Evolutionary conservation across 768 basidiomycete genomes (phyloP).

Genomic region (Termitomyces sp.): DNA sequence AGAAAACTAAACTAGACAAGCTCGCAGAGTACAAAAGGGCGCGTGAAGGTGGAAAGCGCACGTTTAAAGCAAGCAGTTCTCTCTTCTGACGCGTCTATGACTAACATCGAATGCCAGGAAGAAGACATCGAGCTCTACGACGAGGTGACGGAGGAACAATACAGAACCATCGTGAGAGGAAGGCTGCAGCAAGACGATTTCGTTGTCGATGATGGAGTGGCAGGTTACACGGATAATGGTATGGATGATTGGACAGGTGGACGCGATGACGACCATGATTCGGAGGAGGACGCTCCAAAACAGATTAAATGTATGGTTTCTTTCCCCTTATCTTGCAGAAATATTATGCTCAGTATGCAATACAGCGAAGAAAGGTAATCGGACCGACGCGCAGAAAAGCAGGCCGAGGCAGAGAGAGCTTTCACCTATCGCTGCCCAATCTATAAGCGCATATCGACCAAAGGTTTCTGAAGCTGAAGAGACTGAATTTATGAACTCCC

Average conservation of each 20-base stretch:
- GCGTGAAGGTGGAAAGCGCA: constrained; percentile 14
- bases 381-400: constrained; percentile 24
- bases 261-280: constrained; percentile 50
- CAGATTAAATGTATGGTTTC: constrained; percentile 35
- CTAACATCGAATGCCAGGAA: constrained; percentile 23
- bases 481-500: constrained; percentile 79
- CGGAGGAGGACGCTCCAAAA: constrained; percentile 44
- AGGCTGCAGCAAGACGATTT: constrained; percentile 89
- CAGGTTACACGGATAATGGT: constrained; percentile 93
- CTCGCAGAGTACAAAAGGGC: constrained; percentile 14
- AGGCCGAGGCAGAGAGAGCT: constrained; percentile 45
- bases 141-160: constrained; percentile 86
- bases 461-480: constrained; percentile 74
- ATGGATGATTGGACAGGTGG: constrained; percentile 87
- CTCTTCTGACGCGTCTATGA: constrained; percentile 4
- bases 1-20: constrained; percentile 17
- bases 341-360: neutral
- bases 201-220: constrained; percentile 88
- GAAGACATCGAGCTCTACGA: constrained; percentile 77
- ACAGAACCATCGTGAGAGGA: constrained; percentile 76
- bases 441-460: constrained; percentile 79
- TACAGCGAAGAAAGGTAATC: constrained; percentile 33
- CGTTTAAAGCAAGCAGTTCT: constrained; percentile 5
- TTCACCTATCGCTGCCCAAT: constrained; percentile 48
- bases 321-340: neutral